These are phyloP conservation scores for Umbellularia californica DNA, from an alignment of 164 flowering plant species.

Conservation along the genomic window DNA sequence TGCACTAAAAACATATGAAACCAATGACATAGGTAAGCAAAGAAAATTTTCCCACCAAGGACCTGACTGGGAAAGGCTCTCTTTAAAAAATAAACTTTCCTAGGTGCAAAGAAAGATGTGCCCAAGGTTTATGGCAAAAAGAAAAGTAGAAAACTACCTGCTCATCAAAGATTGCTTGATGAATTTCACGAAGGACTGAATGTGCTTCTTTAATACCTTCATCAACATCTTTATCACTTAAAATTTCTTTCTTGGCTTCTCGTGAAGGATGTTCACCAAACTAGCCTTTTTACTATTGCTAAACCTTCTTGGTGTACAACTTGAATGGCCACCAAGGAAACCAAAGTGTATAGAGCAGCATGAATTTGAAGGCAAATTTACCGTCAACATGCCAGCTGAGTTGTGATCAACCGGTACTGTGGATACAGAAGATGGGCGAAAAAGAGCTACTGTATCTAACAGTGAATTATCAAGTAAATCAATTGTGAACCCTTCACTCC, in stretches of 20 bases:
- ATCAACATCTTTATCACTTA: slow-evolving; percentile 42
- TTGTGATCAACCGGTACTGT: slow-evolving; percentile 76
- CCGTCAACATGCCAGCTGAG: slow-evolving; percentile 81
- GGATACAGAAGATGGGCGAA: slow-evolving; percentile 60
- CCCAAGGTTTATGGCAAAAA: not conserved
- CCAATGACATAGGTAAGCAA: not conserved
- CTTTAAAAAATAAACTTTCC: too few species aligned
- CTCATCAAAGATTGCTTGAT: slow-evolving; percentile 78
- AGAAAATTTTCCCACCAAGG: not conserved
- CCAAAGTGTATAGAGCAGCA: slow-evolving; percentile 68
- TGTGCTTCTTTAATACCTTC: slow-evolving; percentile 54
- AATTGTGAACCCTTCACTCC: slow-evolving; percentile 80
- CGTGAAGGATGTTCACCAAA: slow-evolving; percentile 18
- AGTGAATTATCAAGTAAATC: slow-evolving; percentile 76
- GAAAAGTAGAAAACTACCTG: slow-evolving; percentile 40
- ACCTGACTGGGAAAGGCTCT: not conserved
- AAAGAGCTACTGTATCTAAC: slow-evolving; percentile 39
- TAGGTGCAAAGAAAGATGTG: not conserved
- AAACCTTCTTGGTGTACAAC: slow-evolving; percentile 16
- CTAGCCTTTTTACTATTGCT: slow-evolving; percentile 13
- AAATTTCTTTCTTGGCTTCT: slow-evolving; percentile 42
- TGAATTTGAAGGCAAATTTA: slow-evolving; percentile 63
- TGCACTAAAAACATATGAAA: not conserved
- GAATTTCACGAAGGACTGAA: slow-evolving; percentile 64
- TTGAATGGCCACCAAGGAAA: slow-evolving; percentile 40